Conservation (phyloP, 2,329 filamentous ascomycete species). For the Xylariaceae sp. region DNA sequence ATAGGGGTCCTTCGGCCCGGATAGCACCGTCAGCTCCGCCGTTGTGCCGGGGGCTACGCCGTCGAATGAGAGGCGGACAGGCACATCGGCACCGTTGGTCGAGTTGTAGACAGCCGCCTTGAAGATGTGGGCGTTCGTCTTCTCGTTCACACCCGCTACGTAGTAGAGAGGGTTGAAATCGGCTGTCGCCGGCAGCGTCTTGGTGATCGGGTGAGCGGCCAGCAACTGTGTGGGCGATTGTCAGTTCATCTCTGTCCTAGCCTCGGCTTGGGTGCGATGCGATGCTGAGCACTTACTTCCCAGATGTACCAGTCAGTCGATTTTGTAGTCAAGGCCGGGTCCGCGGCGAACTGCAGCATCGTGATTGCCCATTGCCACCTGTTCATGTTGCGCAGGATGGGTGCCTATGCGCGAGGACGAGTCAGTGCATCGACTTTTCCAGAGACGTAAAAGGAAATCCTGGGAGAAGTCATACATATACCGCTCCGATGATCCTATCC, state of each 20-base stretch:
- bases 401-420: slow-evolving; percentile 28
- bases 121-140: slow-evolving; percentile 39
- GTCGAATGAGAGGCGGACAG: slow-evolving; percentile 42
- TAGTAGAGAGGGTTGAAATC: slow-evolving; percentile 44
- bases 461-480: slow-evolving; percentile 33
- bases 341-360: slow-evolving; percentile 44
- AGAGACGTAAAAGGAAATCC: background rate
- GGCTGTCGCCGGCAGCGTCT: slow-evolving; percentile 40
- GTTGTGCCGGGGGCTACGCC: slow-evolving; percentile 35
- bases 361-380: slow-evolving; percentile 48
- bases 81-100: slow-evolving; percentile 39
- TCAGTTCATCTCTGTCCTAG: slow-evolving; percentile 1
- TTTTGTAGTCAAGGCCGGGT: slow-evolving; percentile 42
- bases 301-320: slow-evolving; percentile 48
- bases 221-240: slow-evolving; percentile 34
- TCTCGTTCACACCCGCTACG: slow-evolving; percentile 42
- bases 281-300: slow-evolving; percentile 31
- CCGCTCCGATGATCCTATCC: slow-evolving; percentile 50
- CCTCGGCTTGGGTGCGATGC: too few relatives aligned
- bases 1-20: slow-evolving; percentile 38
- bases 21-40: slow-evolving; percentile 42
- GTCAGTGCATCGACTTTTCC: background rate
- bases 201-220: slow-evolving; percentile 39
- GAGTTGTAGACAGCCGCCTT: slow-evolving; percentile 51
- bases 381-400: slow-evolving; percentile 45